Evolutionary conservation across 495 filamentous ascomycete genomes (phyloP).

Genomic region (Aspergillus indologenus): DNA sequence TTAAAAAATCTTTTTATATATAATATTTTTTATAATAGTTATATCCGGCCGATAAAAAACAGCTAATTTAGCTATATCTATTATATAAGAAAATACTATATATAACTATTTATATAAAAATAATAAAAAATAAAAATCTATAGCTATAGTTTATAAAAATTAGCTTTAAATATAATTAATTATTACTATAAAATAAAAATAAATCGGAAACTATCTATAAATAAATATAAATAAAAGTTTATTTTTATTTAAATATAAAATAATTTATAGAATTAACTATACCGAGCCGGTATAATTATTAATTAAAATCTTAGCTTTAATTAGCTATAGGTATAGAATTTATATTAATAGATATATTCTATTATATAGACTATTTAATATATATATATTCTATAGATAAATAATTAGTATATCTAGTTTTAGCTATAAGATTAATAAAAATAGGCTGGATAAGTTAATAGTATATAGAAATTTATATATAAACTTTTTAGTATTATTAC

Average conservation of each 20-base stretch:
- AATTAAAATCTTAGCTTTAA: no score
- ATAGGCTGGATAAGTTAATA: background rate
- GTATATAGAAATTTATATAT: background rate
- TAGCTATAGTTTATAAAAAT: no score
- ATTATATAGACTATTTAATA: slow-evolving; percentile 1
- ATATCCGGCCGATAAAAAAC: no score
- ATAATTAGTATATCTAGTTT: background rate
- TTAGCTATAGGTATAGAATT: no score
- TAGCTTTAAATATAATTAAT: background rate
- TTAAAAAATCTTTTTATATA: no score
- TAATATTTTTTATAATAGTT: no score
- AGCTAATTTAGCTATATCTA: no score
- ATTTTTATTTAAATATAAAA: background rate
- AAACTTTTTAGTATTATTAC: background rate
- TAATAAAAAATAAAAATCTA: background rate
- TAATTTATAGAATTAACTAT: no score
- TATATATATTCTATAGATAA: slow-evolving; percentile 4
- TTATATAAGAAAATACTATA: background rate
- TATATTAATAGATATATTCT: background rate
- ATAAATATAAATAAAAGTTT: background rate
- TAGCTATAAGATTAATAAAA: background rate
- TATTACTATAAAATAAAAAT: background rate
- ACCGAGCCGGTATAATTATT: no score
- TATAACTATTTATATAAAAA: background rate
- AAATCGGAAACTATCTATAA: background rate